phyloP scores from a whole-genome alignment of 306 rosid genomes.

The Dalbergia oliveri region DNA sequence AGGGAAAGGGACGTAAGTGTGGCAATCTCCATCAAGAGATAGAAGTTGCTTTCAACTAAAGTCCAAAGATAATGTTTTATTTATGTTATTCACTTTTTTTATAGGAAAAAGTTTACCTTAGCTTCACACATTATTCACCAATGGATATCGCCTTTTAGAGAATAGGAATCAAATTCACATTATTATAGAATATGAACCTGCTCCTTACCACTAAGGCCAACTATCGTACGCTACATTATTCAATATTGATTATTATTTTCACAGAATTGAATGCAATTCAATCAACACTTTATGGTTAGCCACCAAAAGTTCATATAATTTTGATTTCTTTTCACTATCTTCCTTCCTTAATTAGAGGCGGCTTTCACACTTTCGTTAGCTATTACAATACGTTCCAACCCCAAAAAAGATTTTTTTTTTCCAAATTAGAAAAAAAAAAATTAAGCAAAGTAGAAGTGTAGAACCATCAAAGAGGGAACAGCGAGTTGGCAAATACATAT shows the following conservation, averaged over 20 bases:
- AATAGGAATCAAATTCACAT: too few relatives aligned
- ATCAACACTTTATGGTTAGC: background rate
- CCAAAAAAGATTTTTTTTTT: background rate
- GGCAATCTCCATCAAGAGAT: background rate
- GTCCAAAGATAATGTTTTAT: background rate
- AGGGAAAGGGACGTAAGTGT: background rate
- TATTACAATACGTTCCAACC: background rate
- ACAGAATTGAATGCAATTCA: background rate
- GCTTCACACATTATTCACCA: too few relatives aligned
- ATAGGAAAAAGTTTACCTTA: too few relatives aligned
- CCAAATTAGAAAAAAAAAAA: background rate
- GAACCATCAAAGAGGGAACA: background rate
- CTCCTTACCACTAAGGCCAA: too few relatives aligned
- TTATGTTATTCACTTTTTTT: background rate
- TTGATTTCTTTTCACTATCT: background rate
- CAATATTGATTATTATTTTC: background rate
- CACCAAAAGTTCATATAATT: conserved; percentile 7
- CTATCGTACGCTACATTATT: too few relatives aligned
- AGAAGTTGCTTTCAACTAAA: conserved; percentile 16
- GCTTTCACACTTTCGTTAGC: background rate
- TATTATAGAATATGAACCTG: too few relatives aligned
- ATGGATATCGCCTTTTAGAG: too few relatives aligned
- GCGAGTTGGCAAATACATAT: background rate
- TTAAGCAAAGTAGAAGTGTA: background rate
- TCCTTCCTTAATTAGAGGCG: conserved; percentile 10